Conservation (phyloP, 352 stramenopile genomes). For the Pythium monospermum region DNA sequence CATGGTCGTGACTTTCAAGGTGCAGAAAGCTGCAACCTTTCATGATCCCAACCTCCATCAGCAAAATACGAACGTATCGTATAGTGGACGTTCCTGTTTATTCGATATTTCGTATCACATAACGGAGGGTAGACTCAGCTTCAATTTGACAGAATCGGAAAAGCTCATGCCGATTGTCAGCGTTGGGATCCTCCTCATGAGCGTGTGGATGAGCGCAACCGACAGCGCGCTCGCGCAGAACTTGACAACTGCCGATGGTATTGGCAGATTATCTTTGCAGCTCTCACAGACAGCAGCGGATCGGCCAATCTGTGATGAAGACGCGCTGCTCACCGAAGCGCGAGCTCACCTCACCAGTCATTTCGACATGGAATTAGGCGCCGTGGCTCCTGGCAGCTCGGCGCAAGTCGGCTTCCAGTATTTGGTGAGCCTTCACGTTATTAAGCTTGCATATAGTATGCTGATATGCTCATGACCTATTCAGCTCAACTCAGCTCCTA, state of each 20-base stretch:
- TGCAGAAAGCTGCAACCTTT: slow-evolving; percentile 1
- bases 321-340: slow-evolving; percentile 40
- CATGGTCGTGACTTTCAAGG: no score
- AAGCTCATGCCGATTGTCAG: no score
- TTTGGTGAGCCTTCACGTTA: slow-evolving; percentile 32
- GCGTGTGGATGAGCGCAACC: slow-evolving; percentile 16
- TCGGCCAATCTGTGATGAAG: slow-evolving; percentile 35
- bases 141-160: slow-evolving; percentile 17
- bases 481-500: no score
- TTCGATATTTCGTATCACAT: not conserved
- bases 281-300: not conserved
- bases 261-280: not conserved
- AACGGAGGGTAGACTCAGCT: not conserved
- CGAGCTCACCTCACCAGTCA: slow-evolving; percentile 32
- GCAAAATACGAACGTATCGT: not conserved
- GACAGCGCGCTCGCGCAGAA: no score
- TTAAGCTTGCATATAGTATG: not conserved
- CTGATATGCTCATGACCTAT: not conserved
- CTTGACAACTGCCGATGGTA: no score
- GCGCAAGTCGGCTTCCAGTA: slow-evolving; percentile 71
- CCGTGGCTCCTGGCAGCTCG: slow-evolving; percentile 42
- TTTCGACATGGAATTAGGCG: slow-evolving; percentile 67
- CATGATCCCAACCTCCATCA: not conserved
- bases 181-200: slow-evolving; percentile 4
- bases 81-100: not conserved